A percentile compares a stretch with the other conserved stretches of the same genome.
phyloP scores from a whole-genome alignment of 768 basidiomycete genomes.

The Collybiopsis luxurians region DNA sequence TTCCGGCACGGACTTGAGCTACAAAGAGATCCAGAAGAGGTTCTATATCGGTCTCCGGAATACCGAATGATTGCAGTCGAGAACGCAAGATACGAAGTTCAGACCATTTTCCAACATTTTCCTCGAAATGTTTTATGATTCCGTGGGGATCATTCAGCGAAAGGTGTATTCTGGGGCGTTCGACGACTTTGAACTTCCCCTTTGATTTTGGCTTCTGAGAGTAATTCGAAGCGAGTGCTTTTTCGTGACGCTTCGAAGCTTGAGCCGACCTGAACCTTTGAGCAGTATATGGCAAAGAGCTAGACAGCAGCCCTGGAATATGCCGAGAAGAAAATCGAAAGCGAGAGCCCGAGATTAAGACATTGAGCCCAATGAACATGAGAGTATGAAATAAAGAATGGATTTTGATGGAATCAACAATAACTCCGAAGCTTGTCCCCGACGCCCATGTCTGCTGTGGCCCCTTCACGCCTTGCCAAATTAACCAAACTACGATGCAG shows the following conservation, averaged over 20 bases:
- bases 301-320: background rate
- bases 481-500: conserved; percentile 62
- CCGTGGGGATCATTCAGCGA: conserved; percentile 15
- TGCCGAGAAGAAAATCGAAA: background rate
- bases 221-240: background rate
- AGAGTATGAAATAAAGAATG: background rate
- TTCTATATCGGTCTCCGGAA: conserved; percentile 35
- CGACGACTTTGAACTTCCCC: background rate
- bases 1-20: conserved; percentile 33
- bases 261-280: background rate
- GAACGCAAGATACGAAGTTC: conserved; percentile 21
- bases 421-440: no score
- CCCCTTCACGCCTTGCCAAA: conserved; percentile 52
- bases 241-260: background rate
- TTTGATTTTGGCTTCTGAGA: no score
- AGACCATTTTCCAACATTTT: conserved; percentile 39
- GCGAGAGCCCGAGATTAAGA: background rate
- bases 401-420: no score
- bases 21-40: conserved; percentile 44
- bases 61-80: conserved; percentile 49
- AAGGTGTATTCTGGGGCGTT: background rate
- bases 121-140: conserved; percentile 31
- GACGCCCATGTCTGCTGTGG: conserved; percentile 31
- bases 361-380: conserved; percentile 4
- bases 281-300: background rate